These are phyloP conservation scores for Isatis lusitanica DNA, from an alignment of 441 rosid species.

Conservation along the genomic window DNA sequence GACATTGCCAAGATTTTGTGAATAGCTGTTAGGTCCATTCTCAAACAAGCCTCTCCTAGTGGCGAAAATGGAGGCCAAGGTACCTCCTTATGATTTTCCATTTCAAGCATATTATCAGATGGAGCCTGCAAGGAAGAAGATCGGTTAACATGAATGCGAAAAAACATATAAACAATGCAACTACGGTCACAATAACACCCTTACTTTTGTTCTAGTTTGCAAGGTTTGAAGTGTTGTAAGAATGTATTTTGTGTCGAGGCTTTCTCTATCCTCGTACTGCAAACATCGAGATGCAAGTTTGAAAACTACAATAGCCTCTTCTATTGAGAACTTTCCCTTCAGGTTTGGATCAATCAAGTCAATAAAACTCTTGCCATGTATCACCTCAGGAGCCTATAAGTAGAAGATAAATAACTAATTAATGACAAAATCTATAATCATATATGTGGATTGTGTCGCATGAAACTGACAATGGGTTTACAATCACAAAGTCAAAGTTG, in stretches of 20 bases:
- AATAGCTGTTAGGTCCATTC: slow-evolving; percentile 76
- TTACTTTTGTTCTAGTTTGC: slow-evolving; percentile 66
- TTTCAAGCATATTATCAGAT: slow-evolving; percentile 57
- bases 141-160: neutral
- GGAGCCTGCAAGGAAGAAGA: slow-evolving; percentile 49
- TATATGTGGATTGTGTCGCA: no score
- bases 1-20: slow-evolving; percentile 62
- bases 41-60: slow-evolving; percentile 79
- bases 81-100: slow-evolving; percentile 45
- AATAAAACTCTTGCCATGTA: slow-evolving; percentile 53
- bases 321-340: slow-evolving; percentile 69
- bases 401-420: slow-evolving; percentile 12
- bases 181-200: neutral
- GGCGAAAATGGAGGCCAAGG: slow-evolving; percentile 55
- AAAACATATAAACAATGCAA: slow-evolving; percentile 1
- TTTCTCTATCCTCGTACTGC: slow-evolving; percentile 70
- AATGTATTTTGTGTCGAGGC: slow-evolving; percentile 62
- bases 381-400: slow-evolving; percentile 77
- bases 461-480: no score
- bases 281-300: slow-evolving; percentile 75
- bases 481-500: neutral
- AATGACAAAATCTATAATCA: neutral
- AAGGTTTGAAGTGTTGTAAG: slow-evolving; percentile 62
- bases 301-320: slow-evolving; percentile 65
- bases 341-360: slow-evolving; percentile 81